phyloP scores from a whole-genome alignment of 2,329 filamentous ascomycete genomes.

The Aureobasidium vineae region DNA sequence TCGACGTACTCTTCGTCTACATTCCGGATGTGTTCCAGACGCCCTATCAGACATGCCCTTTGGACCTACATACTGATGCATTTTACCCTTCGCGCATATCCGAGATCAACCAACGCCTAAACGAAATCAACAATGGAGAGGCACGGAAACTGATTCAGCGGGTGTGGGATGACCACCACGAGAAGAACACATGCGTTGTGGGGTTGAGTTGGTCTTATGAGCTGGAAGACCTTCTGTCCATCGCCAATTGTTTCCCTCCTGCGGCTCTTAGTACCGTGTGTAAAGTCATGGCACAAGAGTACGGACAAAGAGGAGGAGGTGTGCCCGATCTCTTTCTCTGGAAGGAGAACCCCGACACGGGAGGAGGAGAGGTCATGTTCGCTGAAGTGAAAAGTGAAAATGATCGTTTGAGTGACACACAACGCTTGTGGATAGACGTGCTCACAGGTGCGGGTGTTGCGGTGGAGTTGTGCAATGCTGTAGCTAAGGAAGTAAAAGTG shows the following conservation, averaged over 20 bases:
- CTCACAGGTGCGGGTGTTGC: slow-evolving; percentile 77
- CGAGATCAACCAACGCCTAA: slow-evolving; percentile 84
- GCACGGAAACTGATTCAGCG: slow-evolving; percentile 64
- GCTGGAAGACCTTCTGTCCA: slow-evolving; percentile 72
- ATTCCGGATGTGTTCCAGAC: slow-evolving; percentile 98
- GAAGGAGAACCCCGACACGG: slow-evolving; percentile 48
- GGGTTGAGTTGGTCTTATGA: slow-evolving; percentile 90
- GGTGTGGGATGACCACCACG: slow-evolving; percentile 67
- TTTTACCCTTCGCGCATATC: slow-evolving; percentile 85
- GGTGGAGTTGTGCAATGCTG: slow-evolving; percentile 74
- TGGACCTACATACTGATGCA: slow-evolving; percentile 88
- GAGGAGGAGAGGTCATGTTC: slow-evolving; percentile 40
- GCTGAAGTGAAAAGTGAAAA: slow-evolving; percentile 61
- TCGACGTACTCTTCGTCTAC: slow-evolving; percentile 88
- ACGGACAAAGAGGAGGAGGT: slow-evolving; percentile 78
- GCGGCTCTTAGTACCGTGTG: slow-evolving; percentile 79
- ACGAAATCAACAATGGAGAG: slow-evolving; percentile 80
- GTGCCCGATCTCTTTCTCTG: slow-evolving; percentile 93
- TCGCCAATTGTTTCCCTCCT: slow-evolving; percentile 75
- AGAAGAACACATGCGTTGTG: slow-evolving; percentile 77
- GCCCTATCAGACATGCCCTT: slow-evolving; percentile 85
- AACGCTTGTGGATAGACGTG: slow-evolving; percentile 95
- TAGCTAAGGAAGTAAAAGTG: slow-evolving; percentile 55
- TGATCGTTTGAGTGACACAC: slow-evolving; percentile 92
- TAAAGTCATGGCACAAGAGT: slow-evolving; percentile 95